Evolutionary conservation across 202 grass and related monocot genomes (phyloP).

Genomic region (Dendrocalamus latiflorus): DNA sequence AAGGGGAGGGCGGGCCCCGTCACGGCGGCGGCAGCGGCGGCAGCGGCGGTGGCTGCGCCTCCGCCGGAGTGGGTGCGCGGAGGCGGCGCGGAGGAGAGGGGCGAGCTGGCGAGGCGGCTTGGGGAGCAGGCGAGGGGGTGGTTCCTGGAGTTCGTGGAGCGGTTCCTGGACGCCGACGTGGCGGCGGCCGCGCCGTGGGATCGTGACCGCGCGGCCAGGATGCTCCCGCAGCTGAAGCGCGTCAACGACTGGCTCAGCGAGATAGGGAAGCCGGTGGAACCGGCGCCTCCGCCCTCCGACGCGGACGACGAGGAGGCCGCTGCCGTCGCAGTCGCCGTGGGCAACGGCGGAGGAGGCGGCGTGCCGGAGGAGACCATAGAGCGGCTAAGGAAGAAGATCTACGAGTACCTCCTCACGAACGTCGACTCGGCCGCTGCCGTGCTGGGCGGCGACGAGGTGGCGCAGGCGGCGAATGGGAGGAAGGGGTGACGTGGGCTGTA

Average conservation of each 20-base stretch:
- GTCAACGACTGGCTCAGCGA: conserved; percentile 91
- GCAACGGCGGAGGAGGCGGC: not conserved
- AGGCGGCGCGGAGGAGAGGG: conserved; percentile 51
- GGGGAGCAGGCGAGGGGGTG: conserved; percentile 57
- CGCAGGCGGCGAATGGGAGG: conserved; percentile 25
- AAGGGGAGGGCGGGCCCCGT: conserved; percentile 29
- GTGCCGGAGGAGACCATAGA: conserved; percentile 78
- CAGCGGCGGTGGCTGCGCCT: not conserved
- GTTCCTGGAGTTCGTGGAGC: conserved; percentile 93
- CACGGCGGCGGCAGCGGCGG: too few relatives aligned
- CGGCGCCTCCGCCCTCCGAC: conserved; percentile 7
- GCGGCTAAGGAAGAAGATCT: conserved; percentile 84
- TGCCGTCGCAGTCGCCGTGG: not conserved
- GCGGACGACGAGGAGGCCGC: not conserved
- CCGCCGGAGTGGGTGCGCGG: conserved; percentile 68
- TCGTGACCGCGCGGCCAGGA: conserved; percentile 60
- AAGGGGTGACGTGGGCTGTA: conserved; percentile 16
- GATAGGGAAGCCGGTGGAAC: conserved; percentile 35
- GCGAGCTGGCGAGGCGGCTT: conserved; percentile 66
- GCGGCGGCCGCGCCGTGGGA: conserved; percentile 52
- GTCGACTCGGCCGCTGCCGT: conserved; percentile 81
- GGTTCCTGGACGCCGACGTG: conserved; percentile 81
- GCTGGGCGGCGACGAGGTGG: conserved; percentile 37
- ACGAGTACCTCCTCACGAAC: conserved; percentile 84
- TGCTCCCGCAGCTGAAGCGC: conserved; percentile 89